Evolutionary conservation across 78 protist species (phyloP).

Genomic region (Guillardia theta): DNA sequence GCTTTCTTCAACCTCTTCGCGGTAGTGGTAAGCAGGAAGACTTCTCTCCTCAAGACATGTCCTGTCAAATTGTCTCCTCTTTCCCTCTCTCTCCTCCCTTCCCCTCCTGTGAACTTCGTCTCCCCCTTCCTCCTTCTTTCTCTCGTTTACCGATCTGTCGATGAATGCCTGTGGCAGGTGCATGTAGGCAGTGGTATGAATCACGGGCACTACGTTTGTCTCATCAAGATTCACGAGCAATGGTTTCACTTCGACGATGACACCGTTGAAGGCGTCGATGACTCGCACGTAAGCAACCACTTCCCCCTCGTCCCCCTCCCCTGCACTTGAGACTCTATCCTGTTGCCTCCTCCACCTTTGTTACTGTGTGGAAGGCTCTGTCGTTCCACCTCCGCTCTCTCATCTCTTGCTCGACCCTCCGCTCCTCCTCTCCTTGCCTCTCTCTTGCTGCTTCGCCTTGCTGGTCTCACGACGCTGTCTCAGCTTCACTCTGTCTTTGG

Average conservation of each 20-base stretch:
- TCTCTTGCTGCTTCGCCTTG: too few species aligned
- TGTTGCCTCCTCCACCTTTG: too few species aligned
- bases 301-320: too few species aligned
- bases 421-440: too few species aligned
- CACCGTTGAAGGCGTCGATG: not conserved
- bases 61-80: not conserved
- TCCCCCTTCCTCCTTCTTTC: not conserved
- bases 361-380: too few species aligned
- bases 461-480: too few species aligned
- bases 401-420: too few species aligned
- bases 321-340: too few species aligned
- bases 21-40: slow-evolving; percentile 44
- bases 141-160: not conserved
- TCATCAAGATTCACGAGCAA: not conserved
- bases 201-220: slow-evolving; percentile 61
- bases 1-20: slow-evolving; percentile 70
- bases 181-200: slow-evolving; percentile 86
- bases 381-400: too few species aligned
- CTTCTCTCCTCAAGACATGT: not conserved
- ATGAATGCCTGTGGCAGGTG: not conserved
- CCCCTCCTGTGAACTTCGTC: not conserved
- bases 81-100: not conserved
- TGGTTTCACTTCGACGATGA: slow-evolving; percentile 27
- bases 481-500: not conserved
- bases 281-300: too few species aligned